Evolutionary conservation across 2,329 filamentous ascomycete genomes (phyloP), one percentile per base, ranked within the genome.

Genomic region (Tothia fuscella): DNA sequence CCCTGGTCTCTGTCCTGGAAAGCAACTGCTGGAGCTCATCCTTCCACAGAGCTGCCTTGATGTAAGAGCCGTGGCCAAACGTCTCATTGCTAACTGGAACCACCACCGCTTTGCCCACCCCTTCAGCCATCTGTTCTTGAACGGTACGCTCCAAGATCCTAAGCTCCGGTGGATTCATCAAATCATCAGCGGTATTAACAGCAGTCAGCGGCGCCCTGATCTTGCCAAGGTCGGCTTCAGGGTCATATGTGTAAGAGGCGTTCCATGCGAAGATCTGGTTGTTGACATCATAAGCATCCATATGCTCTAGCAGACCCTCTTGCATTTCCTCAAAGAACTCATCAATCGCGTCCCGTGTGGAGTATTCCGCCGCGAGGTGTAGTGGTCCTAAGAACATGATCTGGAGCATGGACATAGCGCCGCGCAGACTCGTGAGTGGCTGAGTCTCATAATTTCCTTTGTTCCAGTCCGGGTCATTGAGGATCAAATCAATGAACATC

Each of bases 101-200:
- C n/a, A n/a, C n/a, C n/a, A n/a, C n/a, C n/a, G n/a, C n/a, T n/a
- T n/a, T n/a, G n/a, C n/a, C n/a, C n/a, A n/a, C n/a, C n/a, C n/a
- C n/a, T n/a, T n/a, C n/a, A n/a, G n/a, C n/a, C n/a, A n/a, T n/a
- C n/a, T n/a, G n/a, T 14, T 45, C 46, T 44, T 45, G 45, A 33
- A 50, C 37, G 4, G 35, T 47, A 2, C 41, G 22, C 33, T 53
- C 49, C 31, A 56, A 44, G 17, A 55, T 46, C 3, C 42, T 40
- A n/a, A 55, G 43, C 39, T 54, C 53, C 3, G 53, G 53, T n/a
- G 52, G 53, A 26, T 55, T 53, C 21, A 54, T 47, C 44, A 53
- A 47, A 33, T 54, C 52, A 35, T 54, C 51, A 3, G 51, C 50
- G n/a, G 49, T 49, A 47, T 55, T 55, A 26, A 54, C 41, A 7